phyloP scores from a whole-genome alignment of 1,139 yeast species.

The Diutina catenulata region DNA sequence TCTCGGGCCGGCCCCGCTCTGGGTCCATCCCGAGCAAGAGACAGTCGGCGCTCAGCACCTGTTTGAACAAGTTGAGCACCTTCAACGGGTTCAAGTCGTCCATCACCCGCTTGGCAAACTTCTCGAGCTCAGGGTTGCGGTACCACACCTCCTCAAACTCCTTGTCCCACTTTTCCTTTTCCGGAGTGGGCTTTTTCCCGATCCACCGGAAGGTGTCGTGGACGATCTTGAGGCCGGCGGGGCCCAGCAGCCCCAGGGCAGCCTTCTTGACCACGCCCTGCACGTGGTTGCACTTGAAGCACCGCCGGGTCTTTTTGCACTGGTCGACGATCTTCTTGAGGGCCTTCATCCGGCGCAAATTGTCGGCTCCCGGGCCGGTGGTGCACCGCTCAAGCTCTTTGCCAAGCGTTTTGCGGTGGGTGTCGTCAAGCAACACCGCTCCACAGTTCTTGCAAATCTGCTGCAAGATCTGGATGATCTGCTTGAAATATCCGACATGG shows the following conservation, averaged over 20 bases:
- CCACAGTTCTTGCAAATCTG: conserved; percentile 90
- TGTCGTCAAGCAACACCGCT: conserved; percentile 62
- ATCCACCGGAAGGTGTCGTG: conserved; percentile 96
- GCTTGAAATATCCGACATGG: conserved; percentile 94
- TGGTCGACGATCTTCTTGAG: conserved; percentile 77
- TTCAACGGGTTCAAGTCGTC: conserved; percentile 93
- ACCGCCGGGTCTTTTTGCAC: conserved; percentile 89
- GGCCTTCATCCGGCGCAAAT: conserved; percentile 81
- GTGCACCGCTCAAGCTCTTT: conserved; percentile 52
- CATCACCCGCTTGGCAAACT: conserved; percentile 74
- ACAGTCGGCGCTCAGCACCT: conserved; percentile 76
- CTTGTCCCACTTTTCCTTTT: conserved; percentile 75
- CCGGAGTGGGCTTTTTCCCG: conserved; percentile 82
- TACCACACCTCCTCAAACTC: conserved; percentile 65
- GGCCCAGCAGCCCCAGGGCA: conserved; percentile 71
- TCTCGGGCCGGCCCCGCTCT: conserved; percentile 81
- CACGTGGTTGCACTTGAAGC: conserved; percentile 74
- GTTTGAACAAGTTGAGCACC: conserved; percentile 78
- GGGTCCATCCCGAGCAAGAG: conserved; percentile 89
- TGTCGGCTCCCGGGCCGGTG: conserved; percentile 66
- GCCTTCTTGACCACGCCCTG: conserved; percentile 98
- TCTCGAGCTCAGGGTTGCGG: conserved; percentile 79
- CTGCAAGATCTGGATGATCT: conserved; percentile 80
- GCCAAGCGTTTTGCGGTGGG: conserved; percentile 54
- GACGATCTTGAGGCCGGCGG: conserved; percentile 87